Percentiles rank a stretch among this genome's conserved stretches.
Evolutionary conservation across 164 flowering plant genomes (phyloP).

Genomic region (Paratinospora sagittata): DNA sequence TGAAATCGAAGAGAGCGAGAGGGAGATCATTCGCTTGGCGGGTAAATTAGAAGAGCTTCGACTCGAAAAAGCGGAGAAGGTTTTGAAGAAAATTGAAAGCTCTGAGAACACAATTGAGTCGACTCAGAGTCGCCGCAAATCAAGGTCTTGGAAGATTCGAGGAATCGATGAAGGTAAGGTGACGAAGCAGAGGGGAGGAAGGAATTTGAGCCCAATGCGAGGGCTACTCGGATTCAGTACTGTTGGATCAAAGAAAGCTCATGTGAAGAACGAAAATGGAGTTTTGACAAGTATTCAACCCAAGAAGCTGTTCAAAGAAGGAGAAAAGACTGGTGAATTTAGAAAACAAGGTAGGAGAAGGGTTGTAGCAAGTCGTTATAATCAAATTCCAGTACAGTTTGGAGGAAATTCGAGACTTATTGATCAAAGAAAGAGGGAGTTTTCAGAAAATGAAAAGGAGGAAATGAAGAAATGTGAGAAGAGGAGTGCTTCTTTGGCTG

Average conservation of each 20-base stretch:
- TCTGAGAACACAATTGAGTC: slow-evolving; percentile 35
- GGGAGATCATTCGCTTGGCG: slow-evolving; percentile 49
- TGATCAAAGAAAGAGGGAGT: slow-evolving; percentile 47
- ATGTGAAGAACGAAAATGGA: slow-evolving; percentile 42
- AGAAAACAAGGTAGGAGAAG: slow-evolving; percentile 55
- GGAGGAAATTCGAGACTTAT: slow-evolving; percentile 13
- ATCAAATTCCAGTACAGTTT: slow-evolving; percentile 22
- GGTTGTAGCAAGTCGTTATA: slow-evolving; percentile 66
- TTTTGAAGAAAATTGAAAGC: slow-evolving; percentile 21
- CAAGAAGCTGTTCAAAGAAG: slow-evolving; percentile 59
- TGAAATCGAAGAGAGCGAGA: slow-evolving; percentile 63
- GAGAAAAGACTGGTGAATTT: slow-evolving; percentile 30
- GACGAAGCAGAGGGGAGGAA: slow-evolving; percentile 42
- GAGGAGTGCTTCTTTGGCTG: slow-evolving; percentile 33
- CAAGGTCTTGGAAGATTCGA: slow-evolving; percentile 54
- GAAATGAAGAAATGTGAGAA: slow-evolving; percentile 33
- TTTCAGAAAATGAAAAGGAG: slow-evolving; percentile 41
- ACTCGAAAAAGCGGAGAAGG: slow-evolving; percentile 39
- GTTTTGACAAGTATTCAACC: slow-evolving; percentile 48
- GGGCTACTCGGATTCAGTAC: slow-evolving; percentile 42
- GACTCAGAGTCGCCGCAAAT: slow-evolving; percentile 43
- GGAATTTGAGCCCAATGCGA: slow-evolving; percentile 47
- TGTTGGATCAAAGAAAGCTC: slow-evolving; percentile 41
- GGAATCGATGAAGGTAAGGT: slow-evolving; percentile 53
- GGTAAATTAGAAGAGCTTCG: slow-evolving; percentile 49